These are phyloP conservation scores for Corynascus novoguineensis DNA, from an alignment of 495 filamentous ascomycete species.

Conservation along the genomic window DNA sequence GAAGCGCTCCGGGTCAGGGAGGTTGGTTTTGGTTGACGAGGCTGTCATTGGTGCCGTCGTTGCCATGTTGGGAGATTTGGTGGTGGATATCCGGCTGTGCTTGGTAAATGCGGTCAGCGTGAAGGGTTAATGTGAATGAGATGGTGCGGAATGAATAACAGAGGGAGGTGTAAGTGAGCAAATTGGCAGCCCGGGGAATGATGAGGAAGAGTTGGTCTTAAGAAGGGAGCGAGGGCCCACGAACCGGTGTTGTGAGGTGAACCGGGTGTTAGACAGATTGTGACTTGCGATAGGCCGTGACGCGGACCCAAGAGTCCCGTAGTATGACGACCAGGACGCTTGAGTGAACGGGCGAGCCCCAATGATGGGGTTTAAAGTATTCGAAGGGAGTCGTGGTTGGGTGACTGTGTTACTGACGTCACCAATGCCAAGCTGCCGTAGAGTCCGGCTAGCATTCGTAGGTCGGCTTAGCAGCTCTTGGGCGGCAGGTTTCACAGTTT, in stretches of 20 bases:
- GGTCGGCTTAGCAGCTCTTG: neutral
- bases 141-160: too few relatives aligned
- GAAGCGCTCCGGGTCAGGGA: conserved; percentile 26
- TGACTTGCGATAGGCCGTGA: neutral
- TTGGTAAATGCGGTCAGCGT: neutral
- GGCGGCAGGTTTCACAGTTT: neutral
- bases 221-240: neutral
- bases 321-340: neutral
- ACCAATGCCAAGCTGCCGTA: neutral
- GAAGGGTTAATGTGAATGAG: neutral
- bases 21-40: neutral
- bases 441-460: too few relatives aligned
- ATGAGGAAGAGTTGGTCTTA: too few relatives aligned
- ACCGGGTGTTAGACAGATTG: neutral
- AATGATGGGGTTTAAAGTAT: neutral
- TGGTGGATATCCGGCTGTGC: neutral
- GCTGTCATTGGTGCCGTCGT: neutral
- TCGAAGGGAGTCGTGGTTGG: neutral
- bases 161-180: neutral
- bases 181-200: too few relatives aligned
- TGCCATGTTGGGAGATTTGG: neutral
- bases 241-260: neutral
- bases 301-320: too few relatives aligned
- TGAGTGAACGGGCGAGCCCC: neutral
- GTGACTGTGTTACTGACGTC: neutral